Evolutionary conservation across 83 land plant species (phyloP), one percentile per base, ranked within the genome.

Genomic region (Thuja plicata): DNA sequence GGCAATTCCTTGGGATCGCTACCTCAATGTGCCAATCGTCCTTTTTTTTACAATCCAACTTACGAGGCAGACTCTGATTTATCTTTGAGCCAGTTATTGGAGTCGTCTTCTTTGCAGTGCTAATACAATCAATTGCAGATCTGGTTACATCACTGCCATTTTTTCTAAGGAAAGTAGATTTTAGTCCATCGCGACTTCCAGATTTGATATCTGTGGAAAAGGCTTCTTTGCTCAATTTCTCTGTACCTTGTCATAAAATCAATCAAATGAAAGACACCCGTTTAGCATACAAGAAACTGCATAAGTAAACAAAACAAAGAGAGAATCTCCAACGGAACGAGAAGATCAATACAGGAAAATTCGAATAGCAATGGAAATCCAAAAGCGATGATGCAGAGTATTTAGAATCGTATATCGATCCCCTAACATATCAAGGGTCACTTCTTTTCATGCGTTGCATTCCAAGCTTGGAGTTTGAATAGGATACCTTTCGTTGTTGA

Each of bases 11-110:
- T 24, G 97, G 94, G 55, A 94, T 84, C 37, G 94, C 92, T 82
- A 97, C 93, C 90, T 97, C 96, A 86, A 95, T 89, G 45, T 95
- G 92, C 96, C 99, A 97, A 87, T 93, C 92, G 87, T 89, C 90
- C 74, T 88, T 73, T 54, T 91, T 88, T 38, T 80, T 89, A 62
- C 86, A 86, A 80, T 91, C 91, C 77, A 91, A 52, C 70, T 92
- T 92, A 34, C 91, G 89, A 35, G 90, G 90, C 84, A 92, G 87
- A 87, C 90, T 92, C 60, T 91, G 90, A 89, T 91, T 89, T 15
- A 88, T 40, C 87, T 93, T 96, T 81, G 87, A 91, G 89, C 88
- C 91, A 91, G 91, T 81, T 27, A 95, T 48, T 76, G 98, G 94
- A 79, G 90, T 78, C 85, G 89, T 90, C 76, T 91, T 90, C 54